Conservation (phyloP, 495 filamentous ascomycete genomes). For the Rhizodiscina lignyota region DNA sequence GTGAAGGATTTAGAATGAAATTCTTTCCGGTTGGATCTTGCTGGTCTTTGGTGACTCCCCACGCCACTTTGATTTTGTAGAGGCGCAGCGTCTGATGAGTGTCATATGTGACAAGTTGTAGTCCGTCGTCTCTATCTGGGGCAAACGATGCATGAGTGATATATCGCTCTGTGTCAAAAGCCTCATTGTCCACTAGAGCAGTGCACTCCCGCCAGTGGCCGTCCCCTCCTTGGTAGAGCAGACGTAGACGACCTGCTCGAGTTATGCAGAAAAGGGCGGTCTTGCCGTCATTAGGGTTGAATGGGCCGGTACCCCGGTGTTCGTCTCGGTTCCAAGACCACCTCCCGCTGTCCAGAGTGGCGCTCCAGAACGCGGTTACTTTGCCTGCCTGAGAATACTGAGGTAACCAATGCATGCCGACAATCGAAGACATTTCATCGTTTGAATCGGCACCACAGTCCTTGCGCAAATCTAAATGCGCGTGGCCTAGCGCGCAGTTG, state of each 20-base stretch:
- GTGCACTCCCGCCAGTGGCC: constrained; percentile 48
- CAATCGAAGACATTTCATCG: constrained; percentile 58
- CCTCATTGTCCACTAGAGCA: constrained; percentile 46
- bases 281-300: constrained; percentile 46
- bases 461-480: constrained; percentile 30
- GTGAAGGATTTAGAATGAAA: constrained; percentile 1
- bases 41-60: neutral
- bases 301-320: constrained; percentile 40
- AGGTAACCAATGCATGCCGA: constrained; percentile 66
- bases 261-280: constrained; percentile 56
- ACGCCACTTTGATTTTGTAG: too few relatives aligned
- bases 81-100: neutral
- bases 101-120: neutral
- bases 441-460: constrained; percentile 37
- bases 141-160: constrained; percentile 70
- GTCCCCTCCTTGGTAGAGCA: constrained; percentile 55
- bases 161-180: constrained; percentile 47
- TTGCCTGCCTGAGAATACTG: constrained; percentile 25
- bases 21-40: too few relatives aligned
- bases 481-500: constrained; percentile 31
- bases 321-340: constrained; percentile 35
- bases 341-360: constrained; percentile 10
- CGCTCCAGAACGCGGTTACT: constrained; percentile 17
- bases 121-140: constrained; percentile 44
- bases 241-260: constrained; percentile 45